A percentile compares a stretch with the other conserved stretches of the same genome.
Conservation (phyloP, 495 filamentous ascomycete species). For the Talaromyces borbonicus region DNA sequence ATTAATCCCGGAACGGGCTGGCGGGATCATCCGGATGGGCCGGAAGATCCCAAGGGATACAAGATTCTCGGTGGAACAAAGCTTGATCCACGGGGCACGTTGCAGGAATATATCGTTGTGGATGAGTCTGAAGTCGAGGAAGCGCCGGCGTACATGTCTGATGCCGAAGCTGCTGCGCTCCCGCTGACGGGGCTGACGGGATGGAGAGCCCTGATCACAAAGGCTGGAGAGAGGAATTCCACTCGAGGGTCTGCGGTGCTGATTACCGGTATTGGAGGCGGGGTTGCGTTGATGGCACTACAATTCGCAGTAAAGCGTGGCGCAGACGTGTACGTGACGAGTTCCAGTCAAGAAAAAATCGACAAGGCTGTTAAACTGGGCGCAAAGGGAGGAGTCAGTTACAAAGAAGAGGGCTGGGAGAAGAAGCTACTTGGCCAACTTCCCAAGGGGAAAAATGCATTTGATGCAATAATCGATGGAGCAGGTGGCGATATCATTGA, state of each 20-base stretch:
- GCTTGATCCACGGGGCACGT: conserved; percentile 52
- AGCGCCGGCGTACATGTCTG: conserved; percentile 58
- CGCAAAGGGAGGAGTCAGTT: conserved; percentile 58
- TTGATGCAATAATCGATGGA: conserved; percentile 69
- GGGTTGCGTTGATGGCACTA: conserved; percentile 62
- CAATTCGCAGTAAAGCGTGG: conserved; percentile 60
- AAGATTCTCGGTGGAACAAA: conserved; percentile 65
- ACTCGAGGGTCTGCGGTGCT: conserved; percentile 52
- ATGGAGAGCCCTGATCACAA: conserved; percentile 73
- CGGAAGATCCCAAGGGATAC: conserved; percentile 53
- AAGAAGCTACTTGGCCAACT: conserved; percentile 49
- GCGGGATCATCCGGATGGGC: conserved; percentile 57
- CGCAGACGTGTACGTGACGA: conserved; percentile 59
- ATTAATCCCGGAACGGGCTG: conserved; percentile 68
- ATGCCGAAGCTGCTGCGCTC: conserved; percentile 68
- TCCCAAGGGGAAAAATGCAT: conserved; percentile 42
- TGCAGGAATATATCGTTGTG: conserved; percentile 61
- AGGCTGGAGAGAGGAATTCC: conserved; percentile 47
- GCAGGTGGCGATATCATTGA: conserved; percentile 65
- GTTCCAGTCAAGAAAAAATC: conserved; percentile 54
- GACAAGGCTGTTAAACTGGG: conserved; percentile 52
- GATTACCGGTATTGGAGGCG: conserved; percentile 72
- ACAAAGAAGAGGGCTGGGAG: conserved; percentile 59
- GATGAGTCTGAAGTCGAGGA: conserved; percentile 62
- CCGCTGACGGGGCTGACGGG: conserved; percentile 79